Base-by-base conservation (phyloP, 257 asterid genomes). In the Galeopsis tetrahit region DNA sequence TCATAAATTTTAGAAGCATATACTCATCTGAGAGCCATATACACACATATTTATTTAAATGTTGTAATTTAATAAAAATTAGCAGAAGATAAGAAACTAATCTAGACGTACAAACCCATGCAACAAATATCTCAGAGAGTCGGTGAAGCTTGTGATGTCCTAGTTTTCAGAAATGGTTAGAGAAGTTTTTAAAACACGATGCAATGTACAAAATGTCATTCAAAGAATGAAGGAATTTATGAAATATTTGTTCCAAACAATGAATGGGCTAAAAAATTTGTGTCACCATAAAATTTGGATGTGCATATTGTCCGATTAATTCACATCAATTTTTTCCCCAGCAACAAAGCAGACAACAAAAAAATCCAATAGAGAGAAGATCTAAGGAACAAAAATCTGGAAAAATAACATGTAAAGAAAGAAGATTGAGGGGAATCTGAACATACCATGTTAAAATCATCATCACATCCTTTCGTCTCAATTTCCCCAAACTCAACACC, bases 391-490 rank as follows among this genome's bases (percentile, higher is more conserved):
- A 33, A 32, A 17, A 59, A 36, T 4, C 44, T 66, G 14, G 58
- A 17, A 36, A 75, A 58, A 40, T 7, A 58, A 32, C 34, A 43
- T 4, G 66, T 14, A 60, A 40, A 57, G 74, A 42, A 21, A 21
- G 28, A 28, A 65, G 58, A 62, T 15, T 4, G 52, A 78, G 84
- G 75, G 82, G 75, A 78, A 87, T 68, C 83, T 61, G 84, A 82
- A 87, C 96, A 82, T 79, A 94, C 98, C 97, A 74, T 87, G 83
- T 86, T 48, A 46, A 73, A 42, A 74, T 83, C 75, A 43, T 83
- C 75, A 43, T 66, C 82, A 53, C 77, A 66, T 40, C 66, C 74
- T 31, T 66, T 66, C n/a, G 43, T 46, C 72, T 78, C 72, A 60
- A 77, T 76, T 70, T 83, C 88, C 69, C 88, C 89, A 28, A 82